Evolutionary conservation across 352 stramenopile genomes (phyloP), one percentile per base, ranked within the genome.

Genomic region (Globisporangium okanoganense): DNA sequence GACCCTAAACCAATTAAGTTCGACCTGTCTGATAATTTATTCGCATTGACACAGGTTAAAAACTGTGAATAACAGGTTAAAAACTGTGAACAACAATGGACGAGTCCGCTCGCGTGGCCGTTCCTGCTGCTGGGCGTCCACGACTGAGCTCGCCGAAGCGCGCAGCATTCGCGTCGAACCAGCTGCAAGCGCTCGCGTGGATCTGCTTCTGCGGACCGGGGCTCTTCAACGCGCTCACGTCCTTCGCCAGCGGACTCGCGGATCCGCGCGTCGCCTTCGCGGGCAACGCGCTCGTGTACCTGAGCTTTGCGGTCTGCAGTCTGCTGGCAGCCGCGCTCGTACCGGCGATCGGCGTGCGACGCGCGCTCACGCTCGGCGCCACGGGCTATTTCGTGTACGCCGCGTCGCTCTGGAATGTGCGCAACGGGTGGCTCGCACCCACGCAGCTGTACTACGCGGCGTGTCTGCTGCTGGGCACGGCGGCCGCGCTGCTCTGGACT

Each of bases 401-500:
- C 0, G 41, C 61, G 1, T 67, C 77, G 27, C 73, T 86, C 25
- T 73, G 82, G 55, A 71, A 82, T n/a, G 74, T 77, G 71, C 76
- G 64, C 14, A 65, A n/a, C 5, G 14, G 25, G 8, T 62, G 50
- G 16, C 25, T 66, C 20, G 58, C 50, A 14, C 44, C 63, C 8
- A 25, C 60, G 10, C n/a, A 33, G 24, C 13, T 60, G 3, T 66
- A 57, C 43, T 47, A 60, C 5, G 29, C 18, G 14, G 81, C 76
- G 2, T 85, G 82, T 10, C 68, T 52, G 0, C 27, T 76, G 9
- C 62, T 92, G 10, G 87, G 87, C 7, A 43, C 75, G 35, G 82
- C 79, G 5, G 87, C 87, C 5, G 79, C 75, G 0, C 71, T 90
- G 6, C 71, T 96, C 2, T 96, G 85, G 87, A 90, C 81, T 4